Evolutionary conservation across 2,329 filamentous ascomycete species (phyloP).

Genomic region (Amylocarpus encephaloides): DNA sequence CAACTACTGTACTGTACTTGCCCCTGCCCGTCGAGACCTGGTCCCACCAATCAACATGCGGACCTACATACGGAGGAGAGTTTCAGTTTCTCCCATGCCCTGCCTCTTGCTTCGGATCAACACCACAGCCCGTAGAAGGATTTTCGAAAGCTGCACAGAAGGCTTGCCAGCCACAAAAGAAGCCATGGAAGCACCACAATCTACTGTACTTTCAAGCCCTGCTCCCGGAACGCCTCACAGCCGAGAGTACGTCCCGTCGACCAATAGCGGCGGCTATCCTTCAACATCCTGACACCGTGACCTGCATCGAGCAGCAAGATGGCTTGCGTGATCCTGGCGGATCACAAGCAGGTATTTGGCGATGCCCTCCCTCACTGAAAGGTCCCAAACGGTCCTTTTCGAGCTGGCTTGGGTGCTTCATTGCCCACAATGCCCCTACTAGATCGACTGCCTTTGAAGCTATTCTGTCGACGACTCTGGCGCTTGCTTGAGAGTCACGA

Average conservation of each 20-base stretch:
- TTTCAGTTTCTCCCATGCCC: neutral
- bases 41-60: neutral
- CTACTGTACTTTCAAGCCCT: constrained; percentile 13
- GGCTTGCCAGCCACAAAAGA: constrained; percentile 17
- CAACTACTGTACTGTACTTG: neutral
- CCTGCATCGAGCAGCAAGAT: constrained; percentile 5
- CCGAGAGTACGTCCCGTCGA: constrained; percentile 3
- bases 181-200: constrained; percentile 11
- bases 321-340: neutral
- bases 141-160: constrained; percentile 22
- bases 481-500: no score
- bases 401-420: neutral
- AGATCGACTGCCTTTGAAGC: no score
- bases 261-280: constrained; percentile 5
- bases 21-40: neutral
- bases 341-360: constrained; percentile 3
- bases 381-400: constrained; percentile 1
- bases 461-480: no score
- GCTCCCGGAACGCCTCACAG: constrained; percentile 11
- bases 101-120: neutral
- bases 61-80: neutral
- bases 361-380: neutral
- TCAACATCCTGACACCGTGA: constrained; percentile 13
- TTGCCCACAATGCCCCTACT: no score
- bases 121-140: constrained; percentile 24